Evolutionary conservation across 768 basidiomycete species (phyloP).

Genomic region (Pisolithus orientalis): DNA sequence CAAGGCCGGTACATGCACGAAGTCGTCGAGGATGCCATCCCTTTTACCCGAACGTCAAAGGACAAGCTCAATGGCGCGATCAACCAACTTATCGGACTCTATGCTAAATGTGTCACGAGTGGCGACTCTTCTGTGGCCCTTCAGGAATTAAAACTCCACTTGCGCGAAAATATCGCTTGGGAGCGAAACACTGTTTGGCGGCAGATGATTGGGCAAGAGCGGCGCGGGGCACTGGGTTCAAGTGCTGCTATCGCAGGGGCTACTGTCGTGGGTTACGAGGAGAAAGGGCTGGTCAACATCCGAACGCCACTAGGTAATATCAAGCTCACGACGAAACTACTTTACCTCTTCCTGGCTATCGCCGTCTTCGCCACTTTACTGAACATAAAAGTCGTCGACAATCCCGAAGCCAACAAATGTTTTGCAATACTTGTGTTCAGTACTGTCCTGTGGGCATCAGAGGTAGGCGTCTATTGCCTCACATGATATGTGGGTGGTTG

Average conservation of each 20-base stretch:
- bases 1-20: constrained; percentile 74
- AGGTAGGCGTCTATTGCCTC: constrained; percentile 45
- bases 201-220: constrained; percentile 84
- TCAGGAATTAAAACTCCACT: constrained; percentile 78
- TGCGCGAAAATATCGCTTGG: constrained; percentile 93
- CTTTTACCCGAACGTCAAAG: constrained; percentile 64
- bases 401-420: constrained; percentile 76
- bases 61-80: constrained; percentile 55
- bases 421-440: constrained; percentile 86
- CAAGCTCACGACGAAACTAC: constrained; percentile 54
- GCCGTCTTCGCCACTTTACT: constrained; percentile 55
- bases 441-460: constrained; percentile 93
- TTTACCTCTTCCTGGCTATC: constrained; percentile 54
- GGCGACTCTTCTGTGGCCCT: constrained; percentile 65
- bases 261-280: constrained; percentile 37
- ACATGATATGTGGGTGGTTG: not conserved
- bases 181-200: constrained; percentile 98
- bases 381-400: constrained; percentile 52
- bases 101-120: constrained; percentile 78
- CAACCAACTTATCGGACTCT: constrained; percentile 58
- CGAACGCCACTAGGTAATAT: constrained; percentile 63
- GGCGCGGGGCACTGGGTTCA: constrained; percentile 43
- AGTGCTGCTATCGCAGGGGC: constrained; percentile 37
- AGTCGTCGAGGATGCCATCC: constrained; percentile 56
- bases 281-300: constrained; percentile 35